Percentiles rank a stretch among this genome's conserved stretches.
Conservation (phyloP, 768 basidiomycete genomes). For the Saitozyma sp. region DNA sequence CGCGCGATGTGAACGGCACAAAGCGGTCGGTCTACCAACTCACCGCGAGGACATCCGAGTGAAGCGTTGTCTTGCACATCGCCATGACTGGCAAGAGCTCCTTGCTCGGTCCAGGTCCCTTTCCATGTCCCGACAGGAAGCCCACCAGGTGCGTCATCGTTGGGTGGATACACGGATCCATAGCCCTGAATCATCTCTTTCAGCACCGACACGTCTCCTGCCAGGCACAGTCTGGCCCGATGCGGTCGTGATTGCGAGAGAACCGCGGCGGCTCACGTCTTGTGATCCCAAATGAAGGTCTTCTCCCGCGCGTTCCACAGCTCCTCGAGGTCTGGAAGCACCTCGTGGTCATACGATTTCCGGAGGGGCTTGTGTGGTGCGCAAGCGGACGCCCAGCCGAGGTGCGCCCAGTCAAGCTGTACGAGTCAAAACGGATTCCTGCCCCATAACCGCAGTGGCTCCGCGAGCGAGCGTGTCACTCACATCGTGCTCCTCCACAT, state of each 20-base stretch:
- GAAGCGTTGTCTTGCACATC: conserved; percentile 47
- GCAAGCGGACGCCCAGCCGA: conserved; percentile 50
- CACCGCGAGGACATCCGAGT: conserved; percentile 43
- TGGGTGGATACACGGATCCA: conserved; percentile 50
- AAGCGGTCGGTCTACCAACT: neutral
- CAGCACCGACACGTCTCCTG: neutral
- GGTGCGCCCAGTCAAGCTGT: conserved; percentile 41
- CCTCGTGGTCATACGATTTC: conserved; percentile 28
- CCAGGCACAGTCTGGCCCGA: too few species aligned
- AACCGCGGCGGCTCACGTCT: conserved; percentile 28
- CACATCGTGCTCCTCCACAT: conserved; percentile 43
- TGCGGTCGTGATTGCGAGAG: neutral
- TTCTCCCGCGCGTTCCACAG: conserved; percentile 31
- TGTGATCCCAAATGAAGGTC: conserved; percentile 50
- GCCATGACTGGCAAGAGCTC: conserved; percentile 46
- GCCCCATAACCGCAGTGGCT: neutral
- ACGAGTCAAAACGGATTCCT: neutral
- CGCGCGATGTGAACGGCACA: too few species aligned
- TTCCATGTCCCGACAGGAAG: conserved; percentile 40
- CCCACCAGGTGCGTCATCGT: conserved; percentile 41
- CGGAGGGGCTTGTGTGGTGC: conserved; percentile 47
- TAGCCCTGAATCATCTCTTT: conserved; percentile 22
- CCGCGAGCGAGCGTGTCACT: conserved; percentile 5
- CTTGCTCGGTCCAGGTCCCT: conserved; percentile 46
- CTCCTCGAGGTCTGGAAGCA: conserved; percentile 29